These are phyloP conservation scores for Colletotrichum sp. DNA, from an alignment of 2,329 filamentous ascomycete genomes.

Conservation along the genomic window DNA sequence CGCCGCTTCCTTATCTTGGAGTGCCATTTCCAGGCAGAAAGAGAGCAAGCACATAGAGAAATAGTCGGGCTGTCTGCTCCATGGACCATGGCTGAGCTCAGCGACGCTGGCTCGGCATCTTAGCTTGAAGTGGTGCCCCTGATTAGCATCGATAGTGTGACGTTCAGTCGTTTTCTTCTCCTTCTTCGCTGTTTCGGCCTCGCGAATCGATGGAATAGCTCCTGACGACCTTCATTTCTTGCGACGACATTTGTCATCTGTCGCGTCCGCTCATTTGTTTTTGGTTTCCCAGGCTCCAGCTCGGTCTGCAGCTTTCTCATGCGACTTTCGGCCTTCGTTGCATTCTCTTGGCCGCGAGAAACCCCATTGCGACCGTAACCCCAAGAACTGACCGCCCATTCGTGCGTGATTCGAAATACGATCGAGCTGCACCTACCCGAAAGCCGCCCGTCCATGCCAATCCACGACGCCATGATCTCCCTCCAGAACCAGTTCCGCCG, in stretches of 20 bases:
- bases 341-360: neutral
- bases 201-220: neutral
- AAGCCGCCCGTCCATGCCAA: neutral
- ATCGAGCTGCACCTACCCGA: neutral
- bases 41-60: neutral
- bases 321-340: neutral
- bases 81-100: neutral
- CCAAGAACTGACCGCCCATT: neutral
- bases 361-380: neutral
- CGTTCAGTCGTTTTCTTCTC: neutral
- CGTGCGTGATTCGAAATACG: neutral
- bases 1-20: neutral
- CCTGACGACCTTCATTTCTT: neutral
- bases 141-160: neutral
- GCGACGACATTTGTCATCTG: neutral
- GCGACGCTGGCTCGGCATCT: neutral
- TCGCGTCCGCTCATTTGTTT: neutral
- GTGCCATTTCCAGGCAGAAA: neutral
- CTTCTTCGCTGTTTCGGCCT: neutral
- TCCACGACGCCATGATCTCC: neutral
- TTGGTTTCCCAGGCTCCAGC: neutral
- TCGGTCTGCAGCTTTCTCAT: neutral
- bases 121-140: neutral
- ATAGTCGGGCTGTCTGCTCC: neutral
- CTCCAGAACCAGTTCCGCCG: constrained; percentile 5